Evolutionary conservation across 331 rosid species (phyloP).

Genomic region (Malus hybrid): DNA sequence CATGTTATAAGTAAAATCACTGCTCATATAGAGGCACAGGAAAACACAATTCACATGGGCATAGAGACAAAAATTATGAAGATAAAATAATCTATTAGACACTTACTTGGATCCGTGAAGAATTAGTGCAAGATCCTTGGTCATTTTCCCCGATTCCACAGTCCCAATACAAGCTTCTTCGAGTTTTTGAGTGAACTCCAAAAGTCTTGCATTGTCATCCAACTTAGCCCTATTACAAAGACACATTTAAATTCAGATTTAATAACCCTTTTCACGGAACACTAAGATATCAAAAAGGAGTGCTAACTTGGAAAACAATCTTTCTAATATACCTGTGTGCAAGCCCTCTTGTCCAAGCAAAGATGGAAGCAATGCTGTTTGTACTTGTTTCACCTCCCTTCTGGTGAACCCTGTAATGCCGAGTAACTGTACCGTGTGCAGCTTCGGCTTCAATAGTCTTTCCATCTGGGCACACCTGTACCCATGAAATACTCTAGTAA

Average conservation of each 20-base stretch:
- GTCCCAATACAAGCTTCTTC: slow-evolving; percentile 78
- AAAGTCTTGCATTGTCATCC: slow-evolving; percentile 63
- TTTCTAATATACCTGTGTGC: slow-evolving; percentile 66
- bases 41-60: background rate
- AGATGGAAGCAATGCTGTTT: slow-evolving; percentile 92
- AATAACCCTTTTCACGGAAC: background rate
- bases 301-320: background rate
- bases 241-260: background rate
- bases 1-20: slow-evolving; percentile 2
- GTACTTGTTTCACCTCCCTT: slow-evolving; percentile 99
- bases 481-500: slow-evolving; percentile 11
- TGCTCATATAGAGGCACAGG: background rate
- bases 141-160: slow-evolving; percentile 96
- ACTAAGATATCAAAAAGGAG: background rate
- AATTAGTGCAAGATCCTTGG: slow-evolving; percentile 97
- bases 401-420: slow-evolving; percentile 95
- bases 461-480: slow-evolving; percentile 98
- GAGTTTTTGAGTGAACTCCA: slow-evolving; percentile 71
- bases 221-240: slow-evolving; percentile 65
- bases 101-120: slow-evolving; percentile 82
- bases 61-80: background rate
- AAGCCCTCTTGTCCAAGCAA: slow-evolving; percentile 97
- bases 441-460: slow-evolving; percentile 99
- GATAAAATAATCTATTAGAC: background rate
- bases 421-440: slow-evolving; percentile 98